A percentile compares a stretch with the other conserved stretches of the same genome.
Conservation (phyloP, 1,284 basidiomycete genomes). For the Amylostereum chailletii region DNA sequence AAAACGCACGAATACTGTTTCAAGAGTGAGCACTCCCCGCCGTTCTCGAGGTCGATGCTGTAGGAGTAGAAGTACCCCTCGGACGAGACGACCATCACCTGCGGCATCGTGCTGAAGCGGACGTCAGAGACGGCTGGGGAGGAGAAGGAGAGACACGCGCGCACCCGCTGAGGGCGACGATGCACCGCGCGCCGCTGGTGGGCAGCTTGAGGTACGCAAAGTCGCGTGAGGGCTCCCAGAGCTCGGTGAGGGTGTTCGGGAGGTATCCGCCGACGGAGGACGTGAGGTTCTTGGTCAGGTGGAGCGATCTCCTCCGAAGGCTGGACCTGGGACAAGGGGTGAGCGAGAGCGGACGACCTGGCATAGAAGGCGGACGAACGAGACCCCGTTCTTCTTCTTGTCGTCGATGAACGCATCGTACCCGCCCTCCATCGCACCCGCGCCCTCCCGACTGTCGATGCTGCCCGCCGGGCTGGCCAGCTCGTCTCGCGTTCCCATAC, state of each 20-base stretch:
- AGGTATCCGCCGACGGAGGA: conserved; percentile 85
- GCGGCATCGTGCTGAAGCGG: conserved; percentile 72
- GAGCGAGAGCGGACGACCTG: neutral
- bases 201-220: conserved; percentile 91
- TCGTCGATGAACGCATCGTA: conserved; percentile 67
- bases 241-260: conserved; percentile 85
- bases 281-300: conserved; percentile 74
- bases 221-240: conserved; percentile 96
- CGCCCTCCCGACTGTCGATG: conserved; percentile 53
- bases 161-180: conserved; percentile 82
- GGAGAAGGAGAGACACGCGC: conserved; percentile 20
- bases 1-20: conserved; percentile 76
- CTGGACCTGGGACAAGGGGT: conserved; percentile 29
- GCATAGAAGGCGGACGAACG: conserved; percentile 25
- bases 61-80: conserved; percentile 96
- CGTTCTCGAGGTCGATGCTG: conserved; percentile 91
- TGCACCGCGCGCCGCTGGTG: conserved; percentile 69
- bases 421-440: conserved; percentile 53
- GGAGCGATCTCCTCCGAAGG: conserved; percentile 66
- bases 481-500: conserved; percentile 11
- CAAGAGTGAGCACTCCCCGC: conserved; percentile 91
- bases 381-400: conserved; percentile 49
- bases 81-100: conserved; percentile 94
- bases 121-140: neutral
- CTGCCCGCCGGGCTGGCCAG: conserved; percentile 52